Conservation (phyloP, 441 rosid genomes). For the Bruguiera hainesii region DNA sequence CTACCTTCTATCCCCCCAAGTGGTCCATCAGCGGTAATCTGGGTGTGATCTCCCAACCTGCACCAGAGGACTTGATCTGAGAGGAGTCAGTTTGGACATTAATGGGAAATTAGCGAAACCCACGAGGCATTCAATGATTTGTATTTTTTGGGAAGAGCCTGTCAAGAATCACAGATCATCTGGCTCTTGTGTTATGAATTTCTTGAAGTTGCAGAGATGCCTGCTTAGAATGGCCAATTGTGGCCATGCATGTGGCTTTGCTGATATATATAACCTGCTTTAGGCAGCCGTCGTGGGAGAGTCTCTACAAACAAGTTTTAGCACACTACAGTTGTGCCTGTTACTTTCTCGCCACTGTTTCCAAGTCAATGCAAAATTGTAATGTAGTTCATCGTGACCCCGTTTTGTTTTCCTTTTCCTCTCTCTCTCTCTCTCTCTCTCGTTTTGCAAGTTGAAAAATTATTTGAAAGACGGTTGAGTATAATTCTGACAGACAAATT, state of each 20-base stretch:
- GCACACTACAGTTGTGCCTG: conserved; percentile 3
- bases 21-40: conserved; percentile 47
- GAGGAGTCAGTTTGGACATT: conserved; percentile 15
- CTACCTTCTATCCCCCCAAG: conserved; percentile 38
- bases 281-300: neutral
- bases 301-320: neutral
- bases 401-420: too few species aligned
- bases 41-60: conserved; percentile 33
- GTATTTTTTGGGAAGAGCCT: neutral
- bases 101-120: conserved; percentile 22
- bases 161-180: conserved; percentile 6
- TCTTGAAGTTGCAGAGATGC: neutral
- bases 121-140: neutral
- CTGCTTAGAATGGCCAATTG: neutral
- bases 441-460: too few species aligned
- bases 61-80: conserved; percentile 22
- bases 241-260: neutral
- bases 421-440: too few species aligned
- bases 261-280: too few species aligned
- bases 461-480: accelerated
- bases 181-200: neutral
- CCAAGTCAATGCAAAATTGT: neutral
- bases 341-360: conserved; percentile 6
- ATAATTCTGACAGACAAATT: too few species aligned
- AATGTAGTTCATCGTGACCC: neutral